Base-by-base conservation (phyloP, 495 filamentous ascomycete genomes). In the Acidiella bohemica region DNA sequence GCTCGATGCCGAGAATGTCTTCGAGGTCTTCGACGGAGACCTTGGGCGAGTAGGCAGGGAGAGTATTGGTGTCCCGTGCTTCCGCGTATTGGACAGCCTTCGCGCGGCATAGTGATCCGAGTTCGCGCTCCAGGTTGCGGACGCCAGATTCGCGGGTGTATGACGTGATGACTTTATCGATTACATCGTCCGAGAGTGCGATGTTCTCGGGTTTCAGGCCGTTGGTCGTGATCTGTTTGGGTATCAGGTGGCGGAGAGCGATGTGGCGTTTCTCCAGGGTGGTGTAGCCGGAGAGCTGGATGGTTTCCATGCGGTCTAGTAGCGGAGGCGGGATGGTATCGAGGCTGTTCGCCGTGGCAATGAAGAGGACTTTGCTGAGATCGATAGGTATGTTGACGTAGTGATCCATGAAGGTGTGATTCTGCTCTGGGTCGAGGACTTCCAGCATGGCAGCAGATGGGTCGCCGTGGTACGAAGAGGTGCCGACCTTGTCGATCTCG, bases 81-180 rank as follows among this genome's bases (percentile, higher is more conserved):
- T 94, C 84, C 13, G 90, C 81, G 56, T 70, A 96, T 61, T 95
- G 78, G 21, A 99, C 90, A 8, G 90, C 90, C 66, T 99, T 99
- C 46, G 79, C 76, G 34, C 90, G 84, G 53, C 88, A 92, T 34
- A 99, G 85, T 22, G 84, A 81, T 38, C 88, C 87, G 46, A 99
- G 76, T 62, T 96, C 92, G 36, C 90, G 80, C 61, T 99, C 90
- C 3, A 99, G 72, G 53, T 90, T 95, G 48, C 90, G 85, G 5
- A 99, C 90, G 28, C 90, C 90, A n/a, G 90, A 80, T 64, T 99
- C 90, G 34, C 92, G 83, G 11, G 90, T 99, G 62, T 99, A 99
- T 5, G 81, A 79, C 37, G 85, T 86, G 51, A 94, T 93, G 36
- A 93, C 84, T 59, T 86, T 93, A 57, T 85, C 81, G 30, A 99